Evolutionary conservation across 495 filamentous ascomycete genomes (phyloP).

Genomic region (Aspergillus funiculosus): DNA sequence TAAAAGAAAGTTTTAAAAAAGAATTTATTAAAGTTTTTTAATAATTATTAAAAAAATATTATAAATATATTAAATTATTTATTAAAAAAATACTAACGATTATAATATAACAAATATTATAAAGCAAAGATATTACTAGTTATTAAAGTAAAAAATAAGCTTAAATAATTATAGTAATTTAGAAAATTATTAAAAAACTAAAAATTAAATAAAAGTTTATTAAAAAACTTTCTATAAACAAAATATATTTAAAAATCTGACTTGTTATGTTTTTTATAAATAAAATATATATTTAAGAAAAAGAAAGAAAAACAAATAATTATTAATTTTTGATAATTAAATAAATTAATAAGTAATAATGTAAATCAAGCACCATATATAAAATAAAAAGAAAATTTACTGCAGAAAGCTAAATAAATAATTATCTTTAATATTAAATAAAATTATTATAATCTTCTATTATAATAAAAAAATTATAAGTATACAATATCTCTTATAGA

Average conservation of each 20-base stretch:
- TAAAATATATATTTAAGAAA: background rate
- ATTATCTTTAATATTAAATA: conserved; percentile 12
- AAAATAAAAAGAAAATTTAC: conserved; percentile 5
- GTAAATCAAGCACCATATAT: conserved; percentile 8
- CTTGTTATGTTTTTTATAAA: conserved; percentile 2
- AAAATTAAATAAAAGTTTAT: background rate
- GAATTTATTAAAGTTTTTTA: background rate
- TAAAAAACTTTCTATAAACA: background rate
- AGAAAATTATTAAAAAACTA: background rate
- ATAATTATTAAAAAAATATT: background rate
- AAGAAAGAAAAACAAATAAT: conserved; percentile 7
- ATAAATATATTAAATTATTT: background rate
- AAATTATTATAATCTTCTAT: conserved; percentile 7
- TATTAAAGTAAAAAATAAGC: background rate
- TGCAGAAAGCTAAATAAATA: background rate
- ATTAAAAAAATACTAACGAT: background rate
- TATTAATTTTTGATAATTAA: conserved; percentile 12
- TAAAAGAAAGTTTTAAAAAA: background rate
- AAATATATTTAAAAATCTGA: background rate
- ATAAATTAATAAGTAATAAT: conserved; percentile 5
- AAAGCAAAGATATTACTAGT: background rate
- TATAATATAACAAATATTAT: background rate
- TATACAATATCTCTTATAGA: conserved; percentile 4
- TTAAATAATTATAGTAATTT: background rate
- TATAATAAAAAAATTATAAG: conserved; percentile 6